Percentiles rank a stretch among this genome's conserved stretches.
Conservation (phyloP, 1,139 yeast genomes). For the Lipomyces yarrowii region DNA sequence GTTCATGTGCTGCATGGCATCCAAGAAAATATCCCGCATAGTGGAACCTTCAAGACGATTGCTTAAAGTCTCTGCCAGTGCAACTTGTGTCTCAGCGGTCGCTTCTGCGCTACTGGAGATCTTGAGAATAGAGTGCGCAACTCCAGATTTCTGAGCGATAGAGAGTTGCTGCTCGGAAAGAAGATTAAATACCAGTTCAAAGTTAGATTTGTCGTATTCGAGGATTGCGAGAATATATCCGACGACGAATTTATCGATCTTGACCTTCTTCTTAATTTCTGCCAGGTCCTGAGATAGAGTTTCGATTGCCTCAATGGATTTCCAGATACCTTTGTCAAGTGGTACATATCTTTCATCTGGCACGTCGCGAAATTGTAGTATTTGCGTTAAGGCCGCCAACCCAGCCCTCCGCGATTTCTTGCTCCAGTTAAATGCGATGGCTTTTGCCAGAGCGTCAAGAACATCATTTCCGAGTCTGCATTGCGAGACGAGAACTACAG, state of each 20-base stretch:
- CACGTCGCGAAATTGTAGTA: constrained; percentile 21
- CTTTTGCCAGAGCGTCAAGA: constrained; percentile 67
- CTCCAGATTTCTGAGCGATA: constrained; percentile 8
- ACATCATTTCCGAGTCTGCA: constrained; percentile 66
- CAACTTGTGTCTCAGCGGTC: constrained; percentile 1
- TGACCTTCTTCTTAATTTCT: constrained; percentile 37
- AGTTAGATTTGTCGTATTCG: constrained; percentile 33
- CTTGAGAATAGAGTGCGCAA: constrained; percentile 5
- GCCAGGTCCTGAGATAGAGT: constrained; percentile 35
- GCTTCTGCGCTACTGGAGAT: background rate
- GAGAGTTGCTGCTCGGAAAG: constrained; percentile 35
- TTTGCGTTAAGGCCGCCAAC: constrained; percentile 45
- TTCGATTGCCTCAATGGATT: constrained; percentile 35
- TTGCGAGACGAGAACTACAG: constrained; percentile 76
- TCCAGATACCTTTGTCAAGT: constrained; percentile 36
- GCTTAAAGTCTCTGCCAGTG: constrained; percentile 8
- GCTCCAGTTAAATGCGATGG: constrained; percentile 57
- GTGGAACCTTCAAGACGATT: constrained; percentile 1
- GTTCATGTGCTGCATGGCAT: constrained; percentile 9
- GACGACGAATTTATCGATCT: constrained; percentile 39
- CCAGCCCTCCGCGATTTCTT: constrained; percentile 43
- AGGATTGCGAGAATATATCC: constrained; percentile 38
- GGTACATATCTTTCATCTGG: constrained; percentile 23
- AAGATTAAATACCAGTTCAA: constrained; percentile 36
- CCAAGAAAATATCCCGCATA: constrained; percentile 5